Evolutionary conservation across 2,329 filamentous ascomycete genomes (phyloP).

Genomic region (Penicillium sclerotiorum): DNA sequence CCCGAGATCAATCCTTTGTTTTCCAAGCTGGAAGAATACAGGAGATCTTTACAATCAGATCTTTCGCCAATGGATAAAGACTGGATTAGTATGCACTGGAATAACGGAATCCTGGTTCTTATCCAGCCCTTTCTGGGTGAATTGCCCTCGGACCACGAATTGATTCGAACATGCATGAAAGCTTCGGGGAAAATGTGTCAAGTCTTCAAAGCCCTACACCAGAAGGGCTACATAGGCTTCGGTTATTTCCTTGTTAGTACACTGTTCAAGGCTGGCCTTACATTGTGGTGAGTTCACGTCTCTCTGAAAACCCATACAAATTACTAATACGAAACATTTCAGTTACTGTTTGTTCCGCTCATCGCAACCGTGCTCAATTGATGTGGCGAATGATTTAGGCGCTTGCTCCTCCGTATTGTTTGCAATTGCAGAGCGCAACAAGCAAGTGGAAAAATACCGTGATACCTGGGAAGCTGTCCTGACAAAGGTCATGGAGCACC

Average conservation of each 20-base stretch:
- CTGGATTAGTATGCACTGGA: slow-evolving; percentile 25
- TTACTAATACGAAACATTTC: background rate
- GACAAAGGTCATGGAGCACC: slow-evolving; percentile 15
- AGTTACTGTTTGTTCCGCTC: slow-evolving; percentile 23
- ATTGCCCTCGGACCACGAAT: slow-evolving; percentile 8
- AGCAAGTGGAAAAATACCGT: slow-evolving; percentile 19
- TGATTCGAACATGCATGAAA: slow-evolving; percentile 14
- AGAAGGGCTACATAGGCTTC: slow-evolving; percentile 8
- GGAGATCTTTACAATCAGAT: slow-evolving; percentile 2
- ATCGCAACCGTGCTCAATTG: slow-evolving; percentile 15
- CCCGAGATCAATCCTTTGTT: slow-evolving; percentile 14
- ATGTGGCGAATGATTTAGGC: slow-evolving; percentile 20
- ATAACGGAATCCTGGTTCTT: slow-evolving; percentile 16
- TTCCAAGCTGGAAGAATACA: slow-evolving; percentile 14
- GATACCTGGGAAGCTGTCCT: slow-evolving; percentile 20
- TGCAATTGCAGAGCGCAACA: slow-evolving; percentile 20
- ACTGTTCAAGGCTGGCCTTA: slow-evolving; percentile 9
- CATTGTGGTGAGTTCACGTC: background rate
- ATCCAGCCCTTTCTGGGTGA: slow-evolving; percentile 19
- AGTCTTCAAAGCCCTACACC: slow-evolving; percentile 15
- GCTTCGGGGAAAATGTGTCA: slow-evolving; percentile 23
- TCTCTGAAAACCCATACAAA: background rate
- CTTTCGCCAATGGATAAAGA: slow-evolving; percentile 15
- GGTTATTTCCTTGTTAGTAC: slow-evolving; percentile 8
- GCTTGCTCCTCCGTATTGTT: slow-evolving; percentile 22